These are phyloP conservation scores for Amanita muscaria DNA, from an alignment of 768 basidiomycete species.

Conservation along the genomic window DNA sequence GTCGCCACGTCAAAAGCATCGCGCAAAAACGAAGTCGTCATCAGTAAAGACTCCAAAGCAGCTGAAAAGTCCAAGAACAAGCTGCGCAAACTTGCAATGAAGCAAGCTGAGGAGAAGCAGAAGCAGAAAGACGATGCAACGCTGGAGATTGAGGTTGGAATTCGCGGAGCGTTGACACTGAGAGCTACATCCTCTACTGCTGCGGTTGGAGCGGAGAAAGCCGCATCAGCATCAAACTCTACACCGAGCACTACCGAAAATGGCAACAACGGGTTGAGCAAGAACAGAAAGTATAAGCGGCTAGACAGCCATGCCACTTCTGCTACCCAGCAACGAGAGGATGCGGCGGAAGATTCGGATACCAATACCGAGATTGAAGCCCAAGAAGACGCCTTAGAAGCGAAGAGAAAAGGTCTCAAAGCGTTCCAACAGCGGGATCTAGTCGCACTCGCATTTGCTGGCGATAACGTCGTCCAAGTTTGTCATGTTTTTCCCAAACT, in stretches of 20 bases:
- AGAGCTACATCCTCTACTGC: too few species aligned
- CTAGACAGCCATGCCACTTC: too few species aligned
- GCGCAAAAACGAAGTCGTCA: slow-evolving; percentile 66
- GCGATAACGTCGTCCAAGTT: slow-evolving; percentile 90
- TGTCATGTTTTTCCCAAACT: slow-evolving; percentile 24
- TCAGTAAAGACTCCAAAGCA: slow-evolving; percentile 56
- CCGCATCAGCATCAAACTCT: not conserved
- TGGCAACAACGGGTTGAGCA: too few species aligned
- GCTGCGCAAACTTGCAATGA: slow-evolving; percentile 56
- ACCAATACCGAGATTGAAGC: slow-evolving; percentile 60
- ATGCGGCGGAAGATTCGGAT: slow-evolving; percentile 40
- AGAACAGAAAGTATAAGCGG: too few species aligned
- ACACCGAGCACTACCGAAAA: not conserved
- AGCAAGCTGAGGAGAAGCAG: slow-evolving; percentile 47
- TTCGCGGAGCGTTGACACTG: slow-evolving; percentile 36
- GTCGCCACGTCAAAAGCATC: slow-evolving; percentile 36
- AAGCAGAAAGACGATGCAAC: slow-evolving; percentile 63
- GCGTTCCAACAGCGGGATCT: slow-evolving; percentile 89
- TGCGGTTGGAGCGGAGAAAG: too few species aligned
- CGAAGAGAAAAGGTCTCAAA: slow-evolving; percentile 38
- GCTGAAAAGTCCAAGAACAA: slow-evolving; percentile 64
- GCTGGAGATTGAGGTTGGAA: slow-evolving; percentile 66
- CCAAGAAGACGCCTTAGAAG: slow-evolving; percentile 45
- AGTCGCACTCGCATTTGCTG: slow-evolving; percentile 92
- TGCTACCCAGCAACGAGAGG: slow-evolving; percentile 37